Conservation (phyloP, 495 filamentous ascomycete species). For the Lepraria neglecta region DNA sequence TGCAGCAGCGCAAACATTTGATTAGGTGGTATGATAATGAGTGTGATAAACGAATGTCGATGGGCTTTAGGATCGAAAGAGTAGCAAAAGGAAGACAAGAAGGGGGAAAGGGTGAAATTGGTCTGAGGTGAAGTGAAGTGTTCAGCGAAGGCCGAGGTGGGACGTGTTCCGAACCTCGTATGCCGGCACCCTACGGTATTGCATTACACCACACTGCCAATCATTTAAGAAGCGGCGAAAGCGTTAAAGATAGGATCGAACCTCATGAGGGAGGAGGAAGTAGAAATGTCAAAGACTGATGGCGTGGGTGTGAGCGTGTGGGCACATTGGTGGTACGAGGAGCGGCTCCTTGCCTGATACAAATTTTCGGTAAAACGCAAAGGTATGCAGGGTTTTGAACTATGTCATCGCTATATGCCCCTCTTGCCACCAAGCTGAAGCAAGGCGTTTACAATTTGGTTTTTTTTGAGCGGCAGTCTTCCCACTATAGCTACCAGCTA, state of each 20-base stretch:
- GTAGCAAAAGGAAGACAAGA: neutral
- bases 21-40: neutral
- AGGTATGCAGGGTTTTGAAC: neutral
- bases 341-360: slow-evolving; percentile 2
- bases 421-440: neutral
- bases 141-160: neutral
- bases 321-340: neutral
- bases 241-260: neutral
- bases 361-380: neutral
- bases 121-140: neutral
- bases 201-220: neutral
- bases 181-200: too few species aligned
- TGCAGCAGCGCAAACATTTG: neutral
- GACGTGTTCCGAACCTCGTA: neutral
- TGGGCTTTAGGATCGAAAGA: neutral
- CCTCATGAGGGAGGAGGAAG: neutral
- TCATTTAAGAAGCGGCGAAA: neutral
- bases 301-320: neutral
- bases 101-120: neutral
- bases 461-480: neutral
- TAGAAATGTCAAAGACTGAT: neutral
- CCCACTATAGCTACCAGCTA: neutral
- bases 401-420: neutral
- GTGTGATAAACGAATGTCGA: neutral
- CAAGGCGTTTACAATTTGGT: neutral